Conservation (phyloP, 2,329 filamentous ascomycete genomes). For the Furcasterigmium furcatum region DNA sequence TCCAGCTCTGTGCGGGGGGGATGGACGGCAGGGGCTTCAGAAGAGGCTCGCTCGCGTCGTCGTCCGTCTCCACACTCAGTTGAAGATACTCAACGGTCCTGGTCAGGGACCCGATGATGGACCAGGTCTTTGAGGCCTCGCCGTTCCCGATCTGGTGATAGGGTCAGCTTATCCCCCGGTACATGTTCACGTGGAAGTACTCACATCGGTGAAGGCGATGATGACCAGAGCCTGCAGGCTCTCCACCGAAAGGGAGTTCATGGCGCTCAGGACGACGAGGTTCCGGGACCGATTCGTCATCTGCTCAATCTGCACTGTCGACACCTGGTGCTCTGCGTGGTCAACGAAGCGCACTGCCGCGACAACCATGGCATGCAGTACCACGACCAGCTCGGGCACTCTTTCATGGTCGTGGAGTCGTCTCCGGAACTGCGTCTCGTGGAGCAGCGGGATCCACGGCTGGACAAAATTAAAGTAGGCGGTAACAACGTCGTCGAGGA, state of each 20-base stretch:
- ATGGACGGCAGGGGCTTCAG: constrained; percentile 21
- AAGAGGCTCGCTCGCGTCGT: constrained; percentile 9
- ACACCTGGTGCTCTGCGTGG: constrained; percentile 17
- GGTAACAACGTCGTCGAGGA: constrained; percentile 16
- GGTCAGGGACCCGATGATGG: constrained; percentile 12
- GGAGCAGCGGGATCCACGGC: constrained; percentile 36
- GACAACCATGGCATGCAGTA: constrained; percentile 31
- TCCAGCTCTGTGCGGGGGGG: constrained; percentile 23
- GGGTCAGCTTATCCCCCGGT: background rate
- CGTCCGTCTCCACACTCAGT: constrained; percentile 13
- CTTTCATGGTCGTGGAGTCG: constrained; percentile 20
- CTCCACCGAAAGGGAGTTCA: constrained; percentile 30
- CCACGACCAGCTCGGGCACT: constrained; percentile 20
- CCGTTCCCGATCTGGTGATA: constrained; percentile 13
- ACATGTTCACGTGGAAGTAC: background rate
- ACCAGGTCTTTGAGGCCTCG: constrained; percentile 13
- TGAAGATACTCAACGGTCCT: constrained; percentile 14
- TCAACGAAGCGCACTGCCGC: constrained; percentile 20
- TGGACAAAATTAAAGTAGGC: constrained; percentile 32
- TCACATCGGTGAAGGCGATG: constrained; percentile 31
- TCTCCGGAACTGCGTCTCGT: constrained; percentile 23
- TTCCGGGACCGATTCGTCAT: constrained; percentile 9
- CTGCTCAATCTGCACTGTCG: constrained; percentile 13
- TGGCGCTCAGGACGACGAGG: constrained; percentile 23
- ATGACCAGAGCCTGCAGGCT: constrained; percentile 32